Evolutionary conservation across 495 filamentous ascomycete genomes (phyloP), one percentile per base, ranked within the genome.

Genomic region (Penicillium coprophilum): DNA sequence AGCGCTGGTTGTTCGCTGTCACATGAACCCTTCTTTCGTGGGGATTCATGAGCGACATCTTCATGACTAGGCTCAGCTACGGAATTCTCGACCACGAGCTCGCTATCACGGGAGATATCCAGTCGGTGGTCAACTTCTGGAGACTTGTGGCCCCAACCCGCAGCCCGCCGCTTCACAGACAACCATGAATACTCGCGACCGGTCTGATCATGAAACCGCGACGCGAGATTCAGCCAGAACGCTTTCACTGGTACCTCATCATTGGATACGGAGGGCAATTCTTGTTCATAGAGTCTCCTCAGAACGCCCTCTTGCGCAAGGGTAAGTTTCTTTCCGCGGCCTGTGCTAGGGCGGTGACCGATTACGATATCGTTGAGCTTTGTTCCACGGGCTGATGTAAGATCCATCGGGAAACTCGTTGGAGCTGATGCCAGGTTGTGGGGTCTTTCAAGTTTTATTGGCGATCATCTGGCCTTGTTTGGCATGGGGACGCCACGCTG

Each of bases 271-370:
- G n/a, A 38, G 30, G 21, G 43, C 12, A 34, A 8, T 46, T 38
- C 15, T 11, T 34, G 41, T 23, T 46, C 21, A 38, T 46, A 54
- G 15, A 54, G 43, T 1, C 12, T 23, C 4, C 11, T 24, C 30
- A 54, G 20, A 17, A 54, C 31, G n/a, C 15, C 9, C 32, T 46
- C 41, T 54, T 54, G 52, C 15, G 41, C 31, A 17, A 36, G 30
- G 12, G 52, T 54, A 5, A 54, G 32, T 15, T 28, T 27, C 52
- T 46, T 54, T 21, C 52, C 52, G 12, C 52, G 52, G 23, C 30
- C 43, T 46, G 40, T 36, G 21, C 19, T 24, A 1, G 20, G 41
- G 2, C 30, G 19, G 21, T 34, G 30, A 31, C 27, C 31, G 40
- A 46, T 10, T 7, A 17, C 31, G 12, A 54, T 46, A 21, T 54